Evolutionary conservation across 2,329 filamentous ascomycete genomes (phyloP).

Genomic region (Penicillium concentricum): DNA sequence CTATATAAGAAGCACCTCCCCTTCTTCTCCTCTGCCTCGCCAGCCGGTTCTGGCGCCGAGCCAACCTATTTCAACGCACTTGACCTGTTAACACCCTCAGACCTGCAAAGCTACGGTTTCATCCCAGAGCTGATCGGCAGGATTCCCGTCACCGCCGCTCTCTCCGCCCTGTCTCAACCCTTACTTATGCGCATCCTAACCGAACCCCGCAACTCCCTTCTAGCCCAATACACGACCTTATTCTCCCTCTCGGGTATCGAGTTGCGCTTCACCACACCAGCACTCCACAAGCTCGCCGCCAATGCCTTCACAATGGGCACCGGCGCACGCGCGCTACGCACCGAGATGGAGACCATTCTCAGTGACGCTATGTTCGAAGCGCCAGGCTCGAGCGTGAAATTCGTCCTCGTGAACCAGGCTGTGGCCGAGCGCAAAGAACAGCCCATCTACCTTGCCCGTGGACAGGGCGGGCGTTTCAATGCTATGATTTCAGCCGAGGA

Average conservation of each 20-base stretch:
- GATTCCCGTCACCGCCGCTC: slow-evolving; percentile 82
- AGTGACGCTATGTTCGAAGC: slow-evolving; percentile 80
- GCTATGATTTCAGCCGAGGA: slow-evolving; percentile 53
- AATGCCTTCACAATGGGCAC: slow-evolving; percentile 69
- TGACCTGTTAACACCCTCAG: slow-evolving; percentile 70
- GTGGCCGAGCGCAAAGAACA: slow-evolving; percentile 63
- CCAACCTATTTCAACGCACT: slow-evolving; percentile 58
- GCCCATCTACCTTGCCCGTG: slow-evolving; percentile 52
- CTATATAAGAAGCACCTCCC: slow-evolving; percentile 60
- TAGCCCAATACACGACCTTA: slow-evolving; percentile 84
- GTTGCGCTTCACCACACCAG: slow-evolving; percentile 77
- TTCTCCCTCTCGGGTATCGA: slow-evolving; percentile 77
- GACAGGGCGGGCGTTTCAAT: slow-evolving; percentile 53
- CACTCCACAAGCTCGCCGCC: slow-evolving; percentile 77
- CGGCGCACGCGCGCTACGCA: slow-evolving; percentile 74
- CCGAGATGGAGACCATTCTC: slow-evolving; percentile 76
- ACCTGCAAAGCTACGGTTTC: slow-evolving; percentile 82
- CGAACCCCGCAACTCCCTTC: slow-evolving; percentile 83
- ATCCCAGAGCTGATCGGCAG: slow-evolving; percentile 97
- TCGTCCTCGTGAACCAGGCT: slow-evolving; percentile 70
- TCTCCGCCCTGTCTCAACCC: slow-evolving; percentile 69
- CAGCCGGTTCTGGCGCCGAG: slow-evolving; percentile 37
- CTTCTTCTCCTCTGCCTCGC: slow-evolving; percentile 59
- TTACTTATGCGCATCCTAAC: slow-evolving; percentile 83
- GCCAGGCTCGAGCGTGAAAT: slow-evolving; percentile 64